Conservation (phyloP, 257 asterid species). For the Lavandula angustifolia region DNA sequence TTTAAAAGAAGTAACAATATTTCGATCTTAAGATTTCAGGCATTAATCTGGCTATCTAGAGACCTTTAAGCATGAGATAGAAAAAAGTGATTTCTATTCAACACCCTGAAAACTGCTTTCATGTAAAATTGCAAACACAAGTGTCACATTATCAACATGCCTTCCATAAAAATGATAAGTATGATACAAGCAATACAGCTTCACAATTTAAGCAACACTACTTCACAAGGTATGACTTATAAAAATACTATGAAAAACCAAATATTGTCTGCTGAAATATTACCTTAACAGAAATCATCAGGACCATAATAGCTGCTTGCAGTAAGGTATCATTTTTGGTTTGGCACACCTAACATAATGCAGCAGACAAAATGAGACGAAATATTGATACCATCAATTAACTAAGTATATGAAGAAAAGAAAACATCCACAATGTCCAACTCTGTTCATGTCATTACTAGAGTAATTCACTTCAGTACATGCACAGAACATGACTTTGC, state of each 20-base stretch:
- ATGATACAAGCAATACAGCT: slow-evolving; percentile 14
- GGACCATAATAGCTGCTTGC: slow-evolving; percentile 73
- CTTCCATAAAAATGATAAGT: slow-evolving; percentile 23
- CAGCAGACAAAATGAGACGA: slow-evolving; percentile 15
- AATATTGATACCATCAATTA: slow-evolving; percentile 16
- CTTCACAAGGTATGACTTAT: slow-evolving; percentile 5
- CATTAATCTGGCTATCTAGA: slow-evolving; percentile 12
- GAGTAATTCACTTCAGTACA: slow-evolving; percentile 12
- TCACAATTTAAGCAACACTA: not conserved
- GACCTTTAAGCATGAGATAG: slow-evolving; percentile 16
- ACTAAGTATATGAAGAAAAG: slow-evolving; percentile 15
- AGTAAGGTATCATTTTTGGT: slow-evolving; percentile 39
- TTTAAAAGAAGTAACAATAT: slow-evolving; percentile 21
- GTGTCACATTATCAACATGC: slow-evolving; percentile 23
- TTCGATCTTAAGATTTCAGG: slow-evolving; percentile 5
- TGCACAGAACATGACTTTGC: slow-evolving; percentile 23
- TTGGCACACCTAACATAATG: slow-evolving; percentile 55
- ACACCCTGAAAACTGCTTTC: slow-evolving; percentile 19
- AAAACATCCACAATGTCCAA: not conserved
- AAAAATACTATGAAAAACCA: slow-evolving; percentile 14
- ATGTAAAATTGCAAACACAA: slow-evolving; percentile 16
- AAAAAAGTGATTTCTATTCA: slow-evolving; percentile 1
- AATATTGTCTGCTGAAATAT: slow-evolving; percentile 17
- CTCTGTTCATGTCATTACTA: slow-evolving; percentile 7
- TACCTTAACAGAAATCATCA: slow-evolving; percentile 88